These are phyloP conservation scores for Emericellopsis atlantica DNA, from an alignment of 2,329 filamentous ascomycete genomes.

Conservation along the genomic window DNA sequence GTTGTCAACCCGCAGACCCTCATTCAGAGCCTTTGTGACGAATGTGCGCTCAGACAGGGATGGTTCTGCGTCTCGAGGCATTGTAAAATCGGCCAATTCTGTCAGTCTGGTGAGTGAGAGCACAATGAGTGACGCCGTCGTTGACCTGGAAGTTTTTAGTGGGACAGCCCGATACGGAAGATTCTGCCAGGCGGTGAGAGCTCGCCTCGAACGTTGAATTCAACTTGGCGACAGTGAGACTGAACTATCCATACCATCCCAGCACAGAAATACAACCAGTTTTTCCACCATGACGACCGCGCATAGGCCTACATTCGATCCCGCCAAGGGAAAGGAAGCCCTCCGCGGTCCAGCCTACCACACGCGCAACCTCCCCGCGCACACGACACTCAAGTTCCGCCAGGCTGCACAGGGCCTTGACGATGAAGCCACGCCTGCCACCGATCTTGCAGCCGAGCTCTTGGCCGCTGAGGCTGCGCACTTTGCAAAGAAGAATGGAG, in stretches of 20 bases:
- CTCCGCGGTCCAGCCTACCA: slow-evolving; percentile 90
- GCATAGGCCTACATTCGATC: slow-evolving; percentile 89
- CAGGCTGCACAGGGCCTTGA: slow-evolving; percentile 74
- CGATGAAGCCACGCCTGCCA: slow-evolving; percentile 56
- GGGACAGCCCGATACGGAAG: slow-evolving; percentile 6
- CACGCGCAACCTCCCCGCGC: slow-evolving; percentile 84
- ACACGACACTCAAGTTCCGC: slow-evolving; percentile 85
- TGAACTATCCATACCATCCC: background rate
- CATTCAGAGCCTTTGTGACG: slow-evolving; percentile 66
- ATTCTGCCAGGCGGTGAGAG: slow-evolving; percentile 39
- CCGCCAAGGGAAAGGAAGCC: slow-evolving; percentile 88
- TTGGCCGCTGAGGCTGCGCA: slow-evolving; percentile 79
- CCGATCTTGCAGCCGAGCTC: slow-evolving; percentile 82
- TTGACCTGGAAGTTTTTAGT: background rate
- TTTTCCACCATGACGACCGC: slow-evolving; percentile 45
- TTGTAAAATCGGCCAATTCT: slow-evolving; percentile 24
- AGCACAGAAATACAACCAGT: background rate
- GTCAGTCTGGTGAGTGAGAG: too few species aligned
- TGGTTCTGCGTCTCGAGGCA: slow-evolving; percentile 88
- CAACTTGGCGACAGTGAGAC: background rate
- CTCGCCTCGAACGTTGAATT: background rate
- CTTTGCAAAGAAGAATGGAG: slow-evolving; percentile 72
- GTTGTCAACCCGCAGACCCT: slow-evolving; percentile 74
- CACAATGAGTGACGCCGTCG: too few species aligned
- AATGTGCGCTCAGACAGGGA: slow-evolving; percentile 84